Evolutionary conservation across 768 basidiomycete species (phyloP).

Genomic region (Cyclocybe aegerita): DNA sequence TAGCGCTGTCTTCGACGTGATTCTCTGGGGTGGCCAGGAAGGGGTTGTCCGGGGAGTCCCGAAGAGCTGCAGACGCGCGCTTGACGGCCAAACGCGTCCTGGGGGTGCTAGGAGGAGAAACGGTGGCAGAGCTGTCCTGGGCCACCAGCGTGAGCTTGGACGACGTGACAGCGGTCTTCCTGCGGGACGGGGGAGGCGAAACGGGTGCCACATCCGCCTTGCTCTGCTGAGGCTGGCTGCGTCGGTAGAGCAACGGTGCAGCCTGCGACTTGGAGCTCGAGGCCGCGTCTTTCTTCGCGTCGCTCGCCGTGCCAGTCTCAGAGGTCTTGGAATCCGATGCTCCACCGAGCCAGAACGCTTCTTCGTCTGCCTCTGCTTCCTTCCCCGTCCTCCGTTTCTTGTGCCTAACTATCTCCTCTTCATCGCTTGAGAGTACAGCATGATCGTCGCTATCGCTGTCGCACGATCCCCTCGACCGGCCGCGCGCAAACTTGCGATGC

Average conservation of each 20-base stretch:
- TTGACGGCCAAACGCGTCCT: slow-evolving; percentile 26
- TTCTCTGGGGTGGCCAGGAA: slow-evolving; percentile 53
- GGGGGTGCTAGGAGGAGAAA: slow-evolving; percentile 41
- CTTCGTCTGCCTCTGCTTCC: slow-evolving; percentile 41
- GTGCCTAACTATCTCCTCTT: slow-evolving; percentile 29
- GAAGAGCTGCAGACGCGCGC: slow-evolving; percentile 26
- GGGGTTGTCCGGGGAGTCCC: slow-evolving; percentile 73
- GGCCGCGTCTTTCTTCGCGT: slow-evolving; percentile 8
- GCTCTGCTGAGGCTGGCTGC: slow-evolving; percentile 24
- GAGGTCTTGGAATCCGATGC: slow-evolving; percentile 10
- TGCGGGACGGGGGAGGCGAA: slow-evolving; percentile 68
- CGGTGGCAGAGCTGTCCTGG: slow-evolving; percentile 6
- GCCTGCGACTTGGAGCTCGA: slow-evolving; percentile 12
- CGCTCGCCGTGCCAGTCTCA: slow-evolving; percentile 10
- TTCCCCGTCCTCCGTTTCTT: slow-evolving; percentile 41
- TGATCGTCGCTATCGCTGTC: slow-evolving; percentile 46
- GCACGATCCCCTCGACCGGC: slow-evolving; percentile 39
- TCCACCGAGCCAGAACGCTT: slow-evolving; percentile 49
- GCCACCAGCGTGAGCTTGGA: not conserved
- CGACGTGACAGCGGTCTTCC: slow-evolving; percentile 28
- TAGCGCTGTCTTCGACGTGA: slow-evolving; percentile 31
- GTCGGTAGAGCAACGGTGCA: slow-evolving; percentile 37
- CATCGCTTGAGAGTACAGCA: slow-evolving; percentile 31
- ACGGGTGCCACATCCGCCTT: slow-evolving; percentile 40
- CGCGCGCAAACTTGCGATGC: slow-evolving; percentile 46